Conservation (phyloP, 1,139 yeast genomes). For the Maudiozyma humilis region DNA sequence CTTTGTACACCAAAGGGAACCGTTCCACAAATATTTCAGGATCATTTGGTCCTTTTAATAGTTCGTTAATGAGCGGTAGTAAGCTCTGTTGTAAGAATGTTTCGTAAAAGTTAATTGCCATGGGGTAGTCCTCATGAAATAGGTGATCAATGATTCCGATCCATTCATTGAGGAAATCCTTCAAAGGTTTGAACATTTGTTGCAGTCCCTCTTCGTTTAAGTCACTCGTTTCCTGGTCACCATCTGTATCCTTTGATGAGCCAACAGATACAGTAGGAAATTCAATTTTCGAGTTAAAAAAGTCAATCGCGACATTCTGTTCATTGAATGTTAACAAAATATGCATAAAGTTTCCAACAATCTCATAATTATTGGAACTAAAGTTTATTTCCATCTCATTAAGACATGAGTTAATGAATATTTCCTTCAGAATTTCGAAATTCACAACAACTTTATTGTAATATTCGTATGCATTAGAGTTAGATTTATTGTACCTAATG, state of each 20-base stretch:
- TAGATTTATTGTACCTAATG: constrained; percentile 18
- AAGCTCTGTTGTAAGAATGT: constrained; percentile 47
- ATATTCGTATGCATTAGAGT: constrained; percentile 15
- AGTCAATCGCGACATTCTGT: constrained; percentile 39
- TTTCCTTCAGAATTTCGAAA: constrained; percentile 36
- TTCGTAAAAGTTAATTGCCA: constrained; percentile 33
- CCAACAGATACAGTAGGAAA: constrained; percentile 24
- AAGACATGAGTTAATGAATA: constrained; percentile 65
- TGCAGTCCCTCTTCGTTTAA: constrained; percentile 24
- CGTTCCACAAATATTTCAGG: constrained; percentile 15
- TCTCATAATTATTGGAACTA: constrained; percentile 42
- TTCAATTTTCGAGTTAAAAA: constrained; percentile 40
- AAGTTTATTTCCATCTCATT: constrained; percentile 61
- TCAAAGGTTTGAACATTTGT: constrained; percentile 11
- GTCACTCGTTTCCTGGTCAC: constrained; percentile 21
- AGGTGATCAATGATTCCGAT: constrained; percentile 30
- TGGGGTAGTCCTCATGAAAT: constrained; percentile 32
- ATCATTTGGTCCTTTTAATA: constrained; percentile 12
- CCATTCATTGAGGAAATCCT: constrained; percentile 25
- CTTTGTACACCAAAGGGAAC: constrained; percentile 28
- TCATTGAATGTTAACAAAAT: constrained; percentile 35
- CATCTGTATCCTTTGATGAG: background rate
- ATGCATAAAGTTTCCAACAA: constrained; percentile 33
- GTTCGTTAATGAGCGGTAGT: constrained; percentile 26
- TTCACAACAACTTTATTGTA: constrained; percentile 18